A percentile compares a stretch with the other conserved stretches of the same genome.
These are phyloP conservation scores for Pseudogymnoascus sp. DNA, from an alignment of 2,329 filamentous ascomycete species.

Conservation along the genomic window DNA sequence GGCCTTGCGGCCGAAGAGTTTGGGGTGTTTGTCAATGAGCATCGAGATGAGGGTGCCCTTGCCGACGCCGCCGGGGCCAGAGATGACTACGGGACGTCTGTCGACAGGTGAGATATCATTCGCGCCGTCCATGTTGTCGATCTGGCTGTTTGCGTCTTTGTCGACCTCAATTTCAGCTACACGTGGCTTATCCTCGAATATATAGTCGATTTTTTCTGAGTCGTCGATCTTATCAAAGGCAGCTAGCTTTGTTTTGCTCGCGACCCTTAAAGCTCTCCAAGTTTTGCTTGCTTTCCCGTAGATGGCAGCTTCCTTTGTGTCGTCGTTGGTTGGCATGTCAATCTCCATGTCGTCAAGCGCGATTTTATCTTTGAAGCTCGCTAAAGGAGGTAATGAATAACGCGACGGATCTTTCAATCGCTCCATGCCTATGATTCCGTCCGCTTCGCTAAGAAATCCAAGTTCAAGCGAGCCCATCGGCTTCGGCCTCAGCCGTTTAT, in stretches of 20 bases:
- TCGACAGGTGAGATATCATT: conserved; percentile 36
- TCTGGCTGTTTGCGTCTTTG: background rate
- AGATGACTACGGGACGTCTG: conserved; percentile 54
- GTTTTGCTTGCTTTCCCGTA: conserved; percentile 79
- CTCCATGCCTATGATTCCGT: conserved; percentile 54
- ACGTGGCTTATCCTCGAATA: conserved; percentile 42
- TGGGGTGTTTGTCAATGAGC: conserved; percentile 55
- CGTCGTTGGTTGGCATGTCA: conserved; percentile 62
- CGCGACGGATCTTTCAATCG: conserved; percentile 59
- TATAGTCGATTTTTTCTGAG: conserved; percentile 57
- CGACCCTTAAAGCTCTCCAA: conserved; percentile 81
- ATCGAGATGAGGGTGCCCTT: conserved; percentile 56
- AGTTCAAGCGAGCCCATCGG: conserved; percentile 69
- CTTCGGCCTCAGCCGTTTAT: conserved; percentile 59
- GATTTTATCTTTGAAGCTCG: conserved; percentile 65
- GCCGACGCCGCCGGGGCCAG: conserved; percentile 53
- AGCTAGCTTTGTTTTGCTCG: conserved; percentile 63
- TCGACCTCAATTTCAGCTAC: background rate
- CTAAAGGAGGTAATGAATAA: conserved; percentile 60
- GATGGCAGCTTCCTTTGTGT: conserved; percentile 48
- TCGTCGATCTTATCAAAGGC: conserved; percentile 84
- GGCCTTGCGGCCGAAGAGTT: conserved; percentile 53
- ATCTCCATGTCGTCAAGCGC: conserved; percentile 77
- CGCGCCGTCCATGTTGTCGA: background rate
- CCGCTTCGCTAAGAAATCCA: conserved; percentile 65